These are phyloP conservation scores for Penicillium paxilli DNA, from an alignment of 495 filamentous ascomycete species.

Conservation along the genomic window DNA sequence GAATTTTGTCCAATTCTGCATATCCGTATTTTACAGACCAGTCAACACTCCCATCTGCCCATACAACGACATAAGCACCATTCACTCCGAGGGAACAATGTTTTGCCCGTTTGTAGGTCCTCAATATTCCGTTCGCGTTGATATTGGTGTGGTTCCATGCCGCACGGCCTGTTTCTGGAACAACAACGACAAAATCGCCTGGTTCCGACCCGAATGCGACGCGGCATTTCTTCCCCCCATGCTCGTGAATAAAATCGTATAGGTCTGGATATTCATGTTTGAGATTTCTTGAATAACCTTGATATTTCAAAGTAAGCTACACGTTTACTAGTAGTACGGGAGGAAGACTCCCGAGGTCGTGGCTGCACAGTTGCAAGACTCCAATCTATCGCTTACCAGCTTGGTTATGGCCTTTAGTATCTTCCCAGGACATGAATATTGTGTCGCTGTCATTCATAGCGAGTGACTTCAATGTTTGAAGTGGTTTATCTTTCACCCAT, in stretches of 20 bases:
- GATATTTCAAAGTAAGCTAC: not conserved
- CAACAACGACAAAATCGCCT: not conserved
- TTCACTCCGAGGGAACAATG: not conserved
- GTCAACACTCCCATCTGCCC: not conserved
- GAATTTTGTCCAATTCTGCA: not conserved
- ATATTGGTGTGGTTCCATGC: not conserved
- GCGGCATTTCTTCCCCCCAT: not conserved
- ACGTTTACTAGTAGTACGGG: not conserved
- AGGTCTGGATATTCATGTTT: not conserved
- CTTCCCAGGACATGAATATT: not conserved
- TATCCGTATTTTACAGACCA: not conserved
- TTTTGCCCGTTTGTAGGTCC: not conserved
- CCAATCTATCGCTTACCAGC: not conserved
- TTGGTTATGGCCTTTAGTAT: not conserved
- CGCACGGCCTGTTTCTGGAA: not conserved
- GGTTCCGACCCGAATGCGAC: not conserved
- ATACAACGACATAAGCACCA: conserved; percentile 2
- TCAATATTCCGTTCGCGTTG: not conserved
- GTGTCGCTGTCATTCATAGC: not conserved
- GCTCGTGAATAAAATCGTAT: not conserved
- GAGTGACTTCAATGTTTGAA: too few species aligned
- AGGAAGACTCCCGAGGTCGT: not conserved
- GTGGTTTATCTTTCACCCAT: not conserved
- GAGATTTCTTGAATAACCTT: not conserved
- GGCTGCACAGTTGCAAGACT: too few species aligned